These are phyloP conservation scores for Spergularia bocconei DNA, from an alignment of 148 eudicot genomes.

Conservation along the genomic window DNA sequence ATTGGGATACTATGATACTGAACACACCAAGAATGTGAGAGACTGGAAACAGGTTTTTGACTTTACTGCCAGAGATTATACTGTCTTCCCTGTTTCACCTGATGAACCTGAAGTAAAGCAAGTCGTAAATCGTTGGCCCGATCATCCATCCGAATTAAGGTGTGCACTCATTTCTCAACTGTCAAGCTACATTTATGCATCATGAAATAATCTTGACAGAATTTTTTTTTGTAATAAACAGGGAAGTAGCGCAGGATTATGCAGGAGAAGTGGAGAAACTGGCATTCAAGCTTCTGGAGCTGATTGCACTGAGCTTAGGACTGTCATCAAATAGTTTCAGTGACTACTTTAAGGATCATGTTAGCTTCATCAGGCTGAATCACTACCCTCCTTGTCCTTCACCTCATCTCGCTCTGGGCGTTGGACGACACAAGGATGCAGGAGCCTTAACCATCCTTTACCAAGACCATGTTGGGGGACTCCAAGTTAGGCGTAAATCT, in stretches of 20 bases:
- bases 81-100: conserved; percentile 30
- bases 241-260: conserved; percentile 10
- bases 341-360: conserved; percentile 8
- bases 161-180: not conserved
- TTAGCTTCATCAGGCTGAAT: conserved; percentile 5
- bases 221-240: not conserved
- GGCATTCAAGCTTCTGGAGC: conserved; percentile 2
- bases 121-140: conserved; percentile 45
- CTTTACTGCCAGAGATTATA: conserved; percentile 21
- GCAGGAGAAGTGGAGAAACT: conserved; percentile 5
- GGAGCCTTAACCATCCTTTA: conserved; percentile 13
- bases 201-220: not conserved
- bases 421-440: conserved; percentile 13
- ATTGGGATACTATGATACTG: conserved; percentile 46
- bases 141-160: conserved; percentile 35
- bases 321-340: not conserved
- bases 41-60: conserved; percentile 60
- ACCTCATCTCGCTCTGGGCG: conserved; percentile 12
- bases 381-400: conserved; percentile 4
- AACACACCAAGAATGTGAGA: conserved; percentile 50
- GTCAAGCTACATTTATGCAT: too few species aligned
- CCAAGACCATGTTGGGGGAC: conserved; percentile 11
- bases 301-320: conserved; percentile 15
- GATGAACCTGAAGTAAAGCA: conserved; percentile 17
- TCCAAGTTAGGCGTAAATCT: conserved; percentile 2